Base-by-base conservation (phyloP, 768 basidiomycete species). In the Mycena alexandri region DNA sequence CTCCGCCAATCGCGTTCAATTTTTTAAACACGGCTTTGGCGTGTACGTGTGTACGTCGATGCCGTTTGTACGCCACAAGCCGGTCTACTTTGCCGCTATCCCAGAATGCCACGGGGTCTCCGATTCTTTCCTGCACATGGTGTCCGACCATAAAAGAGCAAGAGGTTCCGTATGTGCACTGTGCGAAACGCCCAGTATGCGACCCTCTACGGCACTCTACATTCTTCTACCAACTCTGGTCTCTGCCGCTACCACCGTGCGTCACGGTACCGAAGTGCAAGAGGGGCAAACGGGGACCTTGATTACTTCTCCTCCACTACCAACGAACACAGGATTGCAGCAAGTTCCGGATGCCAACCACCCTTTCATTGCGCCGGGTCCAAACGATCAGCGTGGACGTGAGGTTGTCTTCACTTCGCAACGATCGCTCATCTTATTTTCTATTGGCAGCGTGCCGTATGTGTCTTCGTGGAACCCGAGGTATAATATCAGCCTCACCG, bases 341-440 rank as follows among this genome's bases (percentile, higher is more conserved):
- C 42, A 48, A 34, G 33, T 57, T 46, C 66, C 65, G 4, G 65
- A 63, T 33, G 53, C 51, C 25, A 3, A 33, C 13, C 68, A 65
- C 22, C 68, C 68, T 11, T 69, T 69, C 55, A 60, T 64, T 42
- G 61, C 68, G 13, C 67, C 67, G 13, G 62, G 62, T 33, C 62
- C 62, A 42, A 47, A 64, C 43, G 67, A 65, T 22, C 65, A 66
- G 43, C 65, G 65, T 25, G 65, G 65, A 54, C 65, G 57, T 66
- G 52, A 51, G 61, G 8, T 10, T 56, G 9, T 52, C n/a, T 63
- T 58, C 16, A 51, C 47, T 57, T 44, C 8, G 3, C 25, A 21
- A 19, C 29, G 48, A 43, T 38, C 53, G n/a, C 56, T 59, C 48
- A 51, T 43, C 17, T 41, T 46, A n/a, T 59, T 52, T 42, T n/a